phyloP scores from a whole-genome alignment of 164 flowering plant genomes.

The Umbellularia californica region DNA sequence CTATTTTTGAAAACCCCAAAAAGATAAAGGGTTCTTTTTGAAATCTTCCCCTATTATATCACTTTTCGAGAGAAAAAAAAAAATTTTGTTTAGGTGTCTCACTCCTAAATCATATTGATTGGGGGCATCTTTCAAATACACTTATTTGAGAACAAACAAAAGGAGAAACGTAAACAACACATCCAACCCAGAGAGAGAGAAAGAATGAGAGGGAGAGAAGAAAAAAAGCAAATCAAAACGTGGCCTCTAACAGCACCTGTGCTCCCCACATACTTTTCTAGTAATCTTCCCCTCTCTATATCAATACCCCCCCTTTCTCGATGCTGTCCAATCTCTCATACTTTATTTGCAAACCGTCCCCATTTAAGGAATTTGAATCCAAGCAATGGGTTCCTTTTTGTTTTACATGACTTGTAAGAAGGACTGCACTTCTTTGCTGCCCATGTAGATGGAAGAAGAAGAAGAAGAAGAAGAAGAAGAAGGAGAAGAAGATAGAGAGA shows the following conservation, averaged over 20 bases:
- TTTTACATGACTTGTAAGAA: neutral
- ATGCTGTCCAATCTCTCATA: neutral
- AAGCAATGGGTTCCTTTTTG: neutral
- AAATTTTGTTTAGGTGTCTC: too few species aligned
- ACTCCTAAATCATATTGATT: too few species aligned
- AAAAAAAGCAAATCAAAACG: neutral
- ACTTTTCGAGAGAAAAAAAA: too few species aligned
- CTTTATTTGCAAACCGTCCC: neutral
- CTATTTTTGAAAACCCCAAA: too few species aligned
- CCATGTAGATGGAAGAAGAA: neutral
- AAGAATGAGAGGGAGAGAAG: neutral
- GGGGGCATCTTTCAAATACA: too few species aligned
- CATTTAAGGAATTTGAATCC: neutral
- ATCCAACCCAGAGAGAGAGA: neutral
- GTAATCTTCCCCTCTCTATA: neutral
- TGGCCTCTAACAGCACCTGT: neutral
- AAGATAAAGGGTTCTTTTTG: too few species aligned
- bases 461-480: neutral
- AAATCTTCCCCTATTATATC: too few species aligned
- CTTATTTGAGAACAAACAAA: too few species aligned
- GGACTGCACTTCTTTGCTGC: neutral
- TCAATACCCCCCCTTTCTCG: neutral
- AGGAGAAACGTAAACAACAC: neutral
- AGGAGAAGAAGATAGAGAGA: too few species aligned
- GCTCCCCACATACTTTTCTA: neutral